Evolutionary conservation across 2,329 filamentous ascomycete genomes (phyloP), one percentile per base, ranked within the genome.

Genomic region (Grosmannia penicillata): DNA sequence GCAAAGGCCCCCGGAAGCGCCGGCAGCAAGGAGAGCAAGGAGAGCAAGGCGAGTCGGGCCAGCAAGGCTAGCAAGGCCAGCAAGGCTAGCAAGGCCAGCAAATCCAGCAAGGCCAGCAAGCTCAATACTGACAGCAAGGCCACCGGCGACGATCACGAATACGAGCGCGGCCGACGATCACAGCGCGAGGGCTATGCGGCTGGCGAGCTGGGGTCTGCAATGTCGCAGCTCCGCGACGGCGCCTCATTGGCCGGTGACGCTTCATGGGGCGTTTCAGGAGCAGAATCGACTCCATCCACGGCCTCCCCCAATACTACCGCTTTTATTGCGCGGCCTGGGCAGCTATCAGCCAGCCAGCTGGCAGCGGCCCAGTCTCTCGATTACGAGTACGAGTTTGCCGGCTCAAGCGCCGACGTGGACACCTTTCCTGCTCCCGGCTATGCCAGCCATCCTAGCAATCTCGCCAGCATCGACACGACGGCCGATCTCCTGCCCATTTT

Each of bases 231-330:
- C 31, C 49, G 51, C 36, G 51, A 50, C 25, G 45, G 49, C 36
- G 48, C 53, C 38, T 51, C 56, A 54, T 62, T 60, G 56, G 57
- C 51, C 45, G 52, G 52, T 43, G 46, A 50, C 45, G 51, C 49
- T 53, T 53, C 54, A 44, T 56, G 49, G 45, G 48, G 50, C 43
- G 63, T 66, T 66, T 67, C 64, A 66, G 61, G 53, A 45, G 49
- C 59, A 54, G 61, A 60, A 58, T 56, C 53, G 46, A 49, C 49
- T 47, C 51, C 49, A 42, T 24, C 30, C 21, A 25, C 10, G 14
- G 17, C 17, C 21, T 18, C 8, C 21, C 21, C 36, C 48, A 55
- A 56, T 59, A 58, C 55, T 47, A 52, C 53, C 38, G 49, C 49
- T 48, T 43, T 56, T 56, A 55, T 62, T 59, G 54, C 57, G 44